Conservation (phyloP, 2,329 filamentous ascomycete genomes). For the Neobulgaria alba region DNA sequence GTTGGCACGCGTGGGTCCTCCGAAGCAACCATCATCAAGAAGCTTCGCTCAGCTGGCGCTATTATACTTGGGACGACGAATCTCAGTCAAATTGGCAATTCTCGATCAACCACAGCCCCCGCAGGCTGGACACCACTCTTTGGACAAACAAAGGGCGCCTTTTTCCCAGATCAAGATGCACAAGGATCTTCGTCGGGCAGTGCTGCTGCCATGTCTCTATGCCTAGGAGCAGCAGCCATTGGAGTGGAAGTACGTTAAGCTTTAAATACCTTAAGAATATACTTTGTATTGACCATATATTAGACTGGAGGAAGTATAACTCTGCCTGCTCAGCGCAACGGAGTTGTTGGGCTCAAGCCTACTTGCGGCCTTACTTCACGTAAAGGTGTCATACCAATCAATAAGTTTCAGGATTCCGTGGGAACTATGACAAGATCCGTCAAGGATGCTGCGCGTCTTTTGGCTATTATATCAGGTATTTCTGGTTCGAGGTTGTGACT, state of each 20-base stretch:
- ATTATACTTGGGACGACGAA: slow-evolving; percentile 32
- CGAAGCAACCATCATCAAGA: slow-evolving; percentile 20
- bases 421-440: slow-evolving; percentile 58
- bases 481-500: no score
- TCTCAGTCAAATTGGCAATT: slow-evolving; percentile 49
- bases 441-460: slow-evolving; percentile 52
- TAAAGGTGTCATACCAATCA: slow-evolving; percentile 57
- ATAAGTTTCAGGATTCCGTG: slow-evolving; percentile 54
- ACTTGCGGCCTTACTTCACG: slow-evolving; percentile 57
- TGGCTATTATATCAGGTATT: slow-evolving; percentile 57
- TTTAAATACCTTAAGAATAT: no score
- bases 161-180: slow-evolving; percentile 53
- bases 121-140: slow-evolving; percentile 59
- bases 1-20: slow-evolving; percentile 16
- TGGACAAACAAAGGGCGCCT: slow-evolving; percentile 53
- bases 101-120: slow-evolving; percentile 44
- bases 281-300: no score
- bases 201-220: slow-evolving; percentile 49
- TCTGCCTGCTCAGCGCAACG: slow-evolving; percentile 43
- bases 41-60: slow-evolving; percentile 18
- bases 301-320: slow-evolving; percentile 59
- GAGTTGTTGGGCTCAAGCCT: slow-evolving; percentile 59
- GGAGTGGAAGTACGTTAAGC: no score
- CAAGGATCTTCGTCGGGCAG: slow-evolving; percentile 53
- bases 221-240: slow-evolving; percentile 48